phyloP scores from a whole-genome alignment of 257 asterid genomes.

The Solanum pimpinellifolium region DNA sequence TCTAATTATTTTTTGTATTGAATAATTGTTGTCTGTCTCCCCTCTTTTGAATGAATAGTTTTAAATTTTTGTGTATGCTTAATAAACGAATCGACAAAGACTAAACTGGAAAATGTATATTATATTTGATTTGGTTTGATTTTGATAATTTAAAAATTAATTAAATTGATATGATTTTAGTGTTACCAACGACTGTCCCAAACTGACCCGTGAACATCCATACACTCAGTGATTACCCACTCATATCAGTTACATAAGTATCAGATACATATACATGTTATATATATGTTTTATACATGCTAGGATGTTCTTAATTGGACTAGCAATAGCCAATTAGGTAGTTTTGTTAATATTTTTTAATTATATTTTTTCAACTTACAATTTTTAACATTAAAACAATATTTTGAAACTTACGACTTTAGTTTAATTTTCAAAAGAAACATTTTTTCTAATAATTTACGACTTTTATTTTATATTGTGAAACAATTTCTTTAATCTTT shows the following conservation, averaged over 20 bases:
- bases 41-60: neutral
- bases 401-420: neutral
- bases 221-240: neutral
- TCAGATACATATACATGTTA: too few species aligned
- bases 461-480: too few species aligned
- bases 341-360: neutral
- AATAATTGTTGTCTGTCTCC: neutral
- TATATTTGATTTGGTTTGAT: neutral
- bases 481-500: neutral
- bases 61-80: neutral
- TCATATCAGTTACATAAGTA: neutral
- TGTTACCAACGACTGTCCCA: neutral
- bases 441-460: neutral
- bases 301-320: neutral
- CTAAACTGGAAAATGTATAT: too few species aligned
- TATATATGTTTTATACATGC: neutral
- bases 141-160: neutral
- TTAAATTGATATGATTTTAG: neutral
- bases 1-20: too few species aligned
- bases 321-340: neutral
- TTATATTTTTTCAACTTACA: neutral
- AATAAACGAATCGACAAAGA: too few species aligned
- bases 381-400: neutral
- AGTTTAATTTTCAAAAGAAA: neutral
- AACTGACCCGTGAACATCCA: neutral